Conservation (phyloP, 148 eudicot species). For the Vaccinium darrowii region DNA sequence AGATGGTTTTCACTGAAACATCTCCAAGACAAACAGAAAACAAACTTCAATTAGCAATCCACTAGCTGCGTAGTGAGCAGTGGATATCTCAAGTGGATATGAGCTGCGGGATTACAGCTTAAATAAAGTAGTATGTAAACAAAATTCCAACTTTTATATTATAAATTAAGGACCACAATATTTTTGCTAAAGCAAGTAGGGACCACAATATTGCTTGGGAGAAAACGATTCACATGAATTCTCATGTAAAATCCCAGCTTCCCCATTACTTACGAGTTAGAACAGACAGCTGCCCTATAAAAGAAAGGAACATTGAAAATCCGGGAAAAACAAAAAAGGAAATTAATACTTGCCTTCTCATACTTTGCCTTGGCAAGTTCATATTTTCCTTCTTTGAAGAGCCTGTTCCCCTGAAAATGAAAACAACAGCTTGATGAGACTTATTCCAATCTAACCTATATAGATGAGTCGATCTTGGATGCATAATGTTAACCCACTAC, state of each 20-base stretch:
- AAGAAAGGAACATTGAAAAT: neutral
- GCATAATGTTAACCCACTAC: neutral
- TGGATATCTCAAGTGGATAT: neutral
- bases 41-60: neutral
- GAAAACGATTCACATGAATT: neutral
- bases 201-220: constrained; percentile 13
- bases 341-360: constrained; percentile 59
- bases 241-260: neutral
- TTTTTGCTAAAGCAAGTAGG: neutral
- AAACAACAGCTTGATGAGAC: constrained; percentile 17
- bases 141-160: neutral
- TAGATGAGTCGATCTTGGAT: neutral
- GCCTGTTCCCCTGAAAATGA: constrained; percentile 82
- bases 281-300: neutral
- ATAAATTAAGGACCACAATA: neutral
- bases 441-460: neutral
- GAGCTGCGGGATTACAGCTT: neutral
- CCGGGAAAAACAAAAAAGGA: neutral
- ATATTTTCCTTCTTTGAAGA: constrained; percentile 93
- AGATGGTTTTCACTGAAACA: neutral
- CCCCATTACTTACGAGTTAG: neutral
- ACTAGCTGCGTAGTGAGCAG: neutral
- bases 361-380: constrained; percentile 96
- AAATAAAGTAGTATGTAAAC: neutral
- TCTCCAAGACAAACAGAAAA: neutral